phyloP scores from a whole-genome alignment of 257 asterid species.

The Solanum pennellii region DNA sequence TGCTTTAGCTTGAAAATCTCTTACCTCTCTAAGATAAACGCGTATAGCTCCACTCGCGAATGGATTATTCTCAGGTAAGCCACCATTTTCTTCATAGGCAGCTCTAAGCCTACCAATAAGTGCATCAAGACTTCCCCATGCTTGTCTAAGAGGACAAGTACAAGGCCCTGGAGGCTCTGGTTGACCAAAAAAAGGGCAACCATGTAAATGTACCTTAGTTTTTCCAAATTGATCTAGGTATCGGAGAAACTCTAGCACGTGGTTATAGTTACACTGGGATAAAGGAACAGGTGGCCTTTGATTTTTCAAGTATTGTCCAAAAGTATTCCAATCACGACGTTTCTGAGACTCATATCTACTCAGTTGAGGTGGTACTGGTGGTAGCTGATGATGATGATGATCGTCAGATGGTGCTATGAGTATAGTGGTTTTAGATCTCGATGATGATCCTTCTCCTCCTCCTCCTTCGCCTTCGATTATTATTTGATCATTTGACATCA shows the following conservation, averaged over 20 bases:
- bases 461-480: background rate
- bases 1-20: slow-evolving; percentile 4
- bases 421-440: background rate
- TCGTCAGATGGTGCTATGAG: background rate
- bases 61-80: background rate
- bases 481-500: background rate
- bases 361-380: background rate
- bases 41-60: background rate
- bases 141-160: slow-evolving; percentile 4
- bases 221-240: slow-evolving; percentile 5
- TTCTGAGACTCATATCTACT: slow-evolving; percentile 1
- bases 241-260: background rate
- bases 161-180: slow-evolving; percentile 1
- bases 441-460: background rate
- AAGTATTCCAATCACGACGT: slow-evolving; percentile 6
- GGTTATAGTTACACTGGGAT: background rate
- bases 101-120: slow-evolving; percentile 5
- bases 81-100: slow-evolving; percentile 4
- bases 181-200: slow-evolving; percentile 1
- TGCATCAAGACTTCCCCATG: slow-evolving; percentile 5
- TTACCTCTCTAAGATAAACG: slow-evolving; percentile 1
- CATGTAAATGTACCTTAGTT: slow-evolving; percentile 1
- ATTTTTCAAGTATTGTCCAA: background rate
- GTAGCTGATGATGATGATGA: background rate
- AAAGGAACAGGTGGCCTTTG: background rate